Percentiles rank a stretch among this genome's conserved stretches.
phyloP scores from a whole-genome alignment of 208 protist genomes.

The Acanthamoeba quina region DNA sequence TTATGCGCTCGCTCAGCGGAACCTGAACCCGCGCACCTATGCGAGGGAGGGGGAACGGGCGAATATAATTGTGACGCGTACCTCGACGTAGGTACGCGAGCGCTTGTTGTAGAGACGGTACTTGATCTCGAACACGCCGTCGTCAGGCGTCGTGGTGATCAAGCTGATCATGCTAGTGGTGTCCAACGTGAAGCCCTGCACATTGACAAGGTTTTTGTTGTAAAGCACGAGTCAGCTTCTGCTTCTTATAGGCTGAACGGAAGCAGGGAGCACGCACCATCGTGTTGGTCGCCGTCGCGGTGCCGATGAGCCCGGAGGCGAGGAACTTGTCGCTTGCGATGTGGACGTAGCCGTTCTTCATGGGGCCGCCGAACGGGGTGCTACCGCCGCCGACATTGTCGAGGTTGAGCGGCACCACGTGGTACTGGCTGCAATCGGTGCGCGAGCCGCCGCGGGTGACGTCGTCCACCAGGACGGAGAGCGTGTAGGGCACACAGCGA shows the following conservation, averaged over 20 bases:
- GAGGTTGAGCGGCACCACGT: background rate
- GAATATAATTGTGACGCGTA: background rate
- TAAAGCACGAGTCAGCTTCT: no score
- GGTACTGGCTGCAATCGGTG: slow-evolving; percentile 54
- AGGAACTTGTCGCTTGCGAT: slow-evolving; percentile 49
- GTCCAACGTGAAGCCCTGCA: slow-evolving; percentile 8
- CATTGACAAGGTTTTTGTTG: no score
- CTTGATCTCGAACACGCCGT: slow-evolving; percentile 1
- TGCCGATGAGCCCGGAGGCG: background rate
- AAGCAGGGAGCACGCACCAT: background rate
- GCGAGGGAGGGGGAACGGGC: no score
- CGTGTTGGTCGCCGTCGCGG: background rate
- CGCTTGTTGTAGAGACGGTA: slow-evolving; percentile 64
- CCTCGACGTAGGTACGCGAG: slow-evolving; percentile 28
- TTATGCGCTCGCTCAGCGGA: background rate
- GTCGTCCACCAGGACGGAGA: slow-evolving; percentile 48
- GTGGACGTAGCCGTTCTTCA: slow-evolving; percentile 30
- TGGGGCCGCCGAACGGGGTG: slow-evolving; percentile 44
- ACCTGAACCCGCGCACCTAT: no score
- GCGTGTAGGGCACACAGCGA: slow-evolving; percentile 61
- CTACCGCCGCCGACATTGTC: background rate
- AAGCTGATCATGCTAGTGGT: slow-evolving; percentile 47
- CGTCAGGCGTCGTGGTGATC: background rate
- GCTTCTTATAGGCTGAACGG: no score
- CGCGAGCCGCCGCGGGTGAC: background rate